These are phyloP conservation scores for Calycina herbarum DNA, from an alignment of 2,329 filamentous ascomycete genomes.

Conservation along the genomic window DNA sequence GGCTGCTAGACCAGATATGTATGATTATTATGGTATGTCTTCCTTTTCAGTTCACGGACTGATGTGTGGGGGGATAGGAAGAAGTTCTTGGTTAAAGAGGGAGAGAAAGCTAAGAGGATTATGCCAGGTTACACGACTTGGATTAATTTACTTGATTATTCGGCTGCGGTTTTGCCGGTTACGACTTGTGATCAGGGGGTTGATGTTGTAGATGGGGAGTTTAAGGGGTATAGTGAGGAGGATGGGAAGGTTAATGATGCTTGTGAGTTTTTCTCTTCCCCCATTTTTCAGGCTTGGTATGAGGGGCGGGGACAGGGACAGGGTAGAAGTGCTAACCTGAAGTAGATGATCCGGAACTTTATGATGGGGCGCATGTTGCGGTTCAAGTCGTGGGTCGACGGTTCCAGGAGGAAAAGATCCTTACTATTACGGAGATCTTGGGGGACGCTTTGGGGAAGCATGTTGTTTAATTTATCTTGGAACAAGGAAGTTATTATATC, in stretches of 20 bases:
- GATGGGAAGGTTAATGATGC: conserved; percentile 48
- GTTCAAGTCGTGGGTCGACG: conserved; percentile 53
- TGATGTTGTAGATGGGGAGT: conserved; percentile 38
- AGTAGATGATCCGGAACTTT: conserved; percentile 44
- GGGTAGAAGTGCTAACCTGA: conserved; percentile 46
- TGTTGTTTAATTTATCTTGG: conserved; percentile 12
- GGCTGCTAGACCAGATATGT: conserved; percentile 49
- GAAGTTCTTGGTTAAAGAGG: conserved; percentile 18
- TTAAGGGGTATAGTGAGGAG: conserved; percentile 42
- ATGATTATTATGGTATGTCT: conserved; percentile 43
- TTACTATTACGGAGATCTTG: conserved; percentile 40
- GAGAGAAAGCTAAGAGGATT: conserved; percentile 22
- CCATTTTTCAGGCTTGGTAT: conserved; percentile 39
- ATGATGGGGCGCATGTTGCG: conserved; percentile 49
- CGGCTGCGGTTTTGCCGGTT: conserved; percentile 56
- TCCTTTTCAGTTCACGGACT: conserved; percentile 6
- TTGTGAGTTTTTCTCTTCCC: conserved; percentile 46
- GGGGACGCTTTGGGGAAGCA: conserved; percentile 30
- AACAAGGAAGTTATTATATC: no score
- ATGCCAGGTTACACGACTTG: conserved; percentile 24
- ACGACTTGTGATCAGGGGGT: conserved; percentile 47
- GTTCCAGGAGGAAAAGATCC: conserved; percentile 55
- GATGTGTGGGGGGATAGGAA: conserved; percentile 13
- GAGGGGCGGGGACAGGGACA: conserved; percentile 18
- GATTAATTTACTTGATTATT: conserved; percentile 58